Conservation (phyloP, 106 monocot genomes). For the Posidonia australis region DNA sequence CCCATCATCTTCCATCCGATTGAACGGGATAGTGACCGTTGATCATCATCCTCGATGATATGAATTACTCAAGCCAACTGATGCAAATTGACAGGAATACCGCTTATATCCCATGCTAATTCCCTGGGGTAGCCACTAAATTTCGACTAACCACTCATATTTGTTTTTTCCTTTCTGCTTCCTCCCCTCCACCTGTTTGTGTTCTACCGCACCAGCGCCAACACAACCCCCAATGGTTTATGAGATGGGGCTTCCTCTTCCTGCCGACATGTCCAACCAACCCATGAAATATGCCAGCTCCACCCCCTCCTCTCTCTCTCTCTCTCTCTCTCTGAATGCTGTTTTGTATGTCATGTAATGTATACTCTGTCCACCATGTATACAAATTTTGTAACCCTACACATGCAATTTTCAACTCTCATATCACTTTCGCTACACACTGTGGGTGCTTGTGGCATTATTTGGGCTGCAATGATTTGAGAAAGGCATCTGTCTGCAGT, state of each 20-base stretch:
- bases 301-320: neutral
- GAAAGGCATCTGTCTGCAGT: too few species aligned
- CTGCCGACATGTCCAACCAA: neutral
- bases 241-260: too few species aligned
- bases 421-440: too few species aligned
- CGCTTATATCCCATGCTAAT: neutral
- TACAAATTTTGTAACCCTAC: constrained; percentile 11
- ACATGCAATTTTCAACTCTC: too few species aligned
- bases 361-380: constrained; percentile 2
- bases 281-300: too few species aligned
- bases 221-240: too few species aligned
- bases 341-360: neutral
- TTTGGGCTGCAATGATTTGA: neutral
- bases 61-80: neutral
- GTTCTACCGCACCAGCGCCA: neutral
- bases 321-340: neutral
- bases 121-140: too few species aligned
- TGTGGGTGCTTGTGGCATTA: too few species aligned
- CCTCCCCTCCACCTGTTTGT: neutral
- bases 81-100: neutral
- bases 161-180: neutral
- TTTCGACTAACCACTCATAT: too few species aligned
- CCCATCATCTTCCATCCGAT: constrained; percentile 31
- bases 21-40: too few species aligned
- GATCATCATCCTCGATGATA: neutral